Conservation (phyloP, 108 stramenopile genomes). For the Craspedostauros australis region DNA sequence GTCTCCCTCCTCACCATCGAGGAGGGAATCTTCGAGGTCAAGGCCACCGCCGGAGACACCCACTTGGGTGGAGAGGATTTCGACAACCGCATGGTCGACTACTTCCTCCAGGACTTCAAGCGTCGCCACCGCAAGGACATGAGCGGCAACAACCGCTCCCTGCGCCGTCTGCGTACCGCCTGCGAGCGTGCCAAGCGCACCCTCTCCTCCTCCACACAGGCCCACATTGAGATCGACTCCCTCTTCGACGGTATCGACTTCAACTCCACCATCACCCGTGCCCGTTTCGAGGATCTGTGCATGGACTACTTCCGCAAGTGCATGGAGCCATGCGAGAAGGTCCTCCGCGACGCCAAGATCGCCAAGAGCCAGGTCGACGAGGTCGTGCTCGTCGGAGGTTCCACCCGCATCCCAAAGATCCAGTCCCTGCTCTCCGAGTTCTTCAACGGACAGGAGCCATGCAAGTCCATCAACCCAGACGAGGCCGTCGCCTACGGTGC, state of each 20-base stretch:
- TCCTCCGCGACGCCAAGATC: conserved; percentile 94
- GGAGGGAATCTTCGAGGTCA: conserved; percentile 99
- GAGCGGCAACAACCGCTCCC: conserved; percentile 90
- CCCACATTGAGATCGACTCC: conserved; percentile 99
- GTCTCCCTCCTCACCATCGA: conserved; percentile 97
- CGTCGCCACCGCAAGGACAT: conserved; percentile 89
- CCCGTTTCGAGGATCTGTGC: conserved; percentile 92
- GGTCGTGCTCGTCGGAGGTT: conserved; percentile 96
- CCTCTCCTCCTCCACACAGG: conserved; percentile 96
- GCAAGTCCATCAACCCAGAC: conserved; percentile 97
- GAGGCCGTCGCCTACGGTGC: conserved; percentile 96
- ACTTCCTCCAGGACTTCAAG: conserved; percentile 96
- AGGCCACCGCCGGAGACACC: conserved; percentile 99
- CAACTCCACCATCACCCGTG: conserved; percentile 98
- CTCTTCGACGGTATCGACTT: conserved; percentile 98
- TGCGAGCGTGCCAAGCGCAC: conserved; percentile 99
- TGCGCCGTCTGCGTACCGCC: conserved; percentile 98
- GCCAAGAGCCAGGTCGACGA: conserved; percentile 93
- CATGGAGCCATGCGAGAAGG: conserved; percentile 98
- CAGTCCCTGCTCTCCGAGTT: conserved; percentile 91
- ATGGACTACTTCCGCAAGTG: conserved; percentile 99
- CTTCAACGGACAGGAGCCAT: conserved; percentile 99
- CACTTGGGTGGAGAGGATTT: conserved; percentile 99
- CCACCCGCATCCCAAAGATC: conserved; percentile 98
- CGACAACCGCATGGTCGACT: conserved; percentile 96